Percentiles rank a stretch among this genome's conserved stretches.
Evolutionary conservation across 1,284 basidiomycete genomes (phyloP).

Genomic region (Ceratobasidium sp.): DNA sequence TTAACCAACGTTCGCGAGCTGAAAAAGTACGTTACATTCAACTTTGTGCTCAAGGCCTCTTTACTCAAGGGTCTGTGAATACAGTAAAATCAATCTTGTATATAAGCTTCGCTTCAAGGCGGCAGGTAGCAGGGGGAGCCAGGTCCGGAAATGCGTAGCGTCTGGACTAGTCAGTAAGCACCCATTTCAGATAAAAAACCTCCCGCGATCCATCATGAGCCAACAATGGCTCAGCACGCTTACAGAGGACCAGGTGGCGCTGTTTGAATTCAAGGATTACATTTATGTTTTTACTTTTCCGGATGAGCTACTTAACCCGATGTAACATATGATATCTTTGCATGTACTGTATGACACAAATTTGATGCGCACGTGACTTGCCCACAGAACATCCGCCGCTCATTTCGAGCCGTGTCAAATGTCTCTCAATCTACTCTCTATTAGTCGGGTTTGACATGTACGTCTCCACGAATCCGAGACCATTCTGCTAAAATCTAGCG

Average conservation of each 20-base stretch:
- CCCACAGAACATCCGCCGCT: too few species aligned
- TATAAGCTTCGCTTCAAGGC: background rate
- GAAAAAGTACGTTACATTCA: too few species aligned
- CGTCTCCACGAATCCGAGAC: too few species aligned
- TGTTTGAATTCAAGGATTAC: slow-evolving; percentile 1
- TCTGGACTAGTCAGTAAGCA: background rate
- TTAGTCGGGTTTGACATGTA: too few species aligned
- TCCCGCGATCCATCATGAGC: background rate
- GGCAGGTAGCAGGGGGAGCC: background rate
- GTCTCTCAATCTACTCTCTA: too few species aligned
- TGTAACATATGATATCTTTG: background rate
- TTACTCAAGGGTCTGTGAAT: background rate
- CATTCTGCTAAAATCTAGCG: too few species aligned
- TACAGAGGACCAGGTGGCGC: background rate
- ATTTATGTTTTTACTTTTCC: background rate
- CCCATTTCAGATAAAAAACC: background rate
- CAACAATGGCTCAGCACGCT: background rate
- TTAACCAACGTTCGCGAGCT: background rate
- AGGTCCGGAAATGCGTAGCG: background rate
- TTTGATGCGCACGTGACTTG: too few species aligned
- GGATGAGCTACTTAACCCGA: background rate
- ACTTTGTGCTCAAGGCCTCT: too few species aligned
- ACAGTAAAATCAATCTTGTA: background rate
- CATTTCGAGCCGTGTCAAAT: too few species aligned
- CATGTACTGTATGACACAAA: too few species aligned